A percentile compares a stretch with the other conserved stretches of the same genome.
These are phyloP conservation scores for Trichophyton rubrum DNA, from an alignment of 2,329 filamentous ascomycete species.

Conservation along the genomic window DNA sequence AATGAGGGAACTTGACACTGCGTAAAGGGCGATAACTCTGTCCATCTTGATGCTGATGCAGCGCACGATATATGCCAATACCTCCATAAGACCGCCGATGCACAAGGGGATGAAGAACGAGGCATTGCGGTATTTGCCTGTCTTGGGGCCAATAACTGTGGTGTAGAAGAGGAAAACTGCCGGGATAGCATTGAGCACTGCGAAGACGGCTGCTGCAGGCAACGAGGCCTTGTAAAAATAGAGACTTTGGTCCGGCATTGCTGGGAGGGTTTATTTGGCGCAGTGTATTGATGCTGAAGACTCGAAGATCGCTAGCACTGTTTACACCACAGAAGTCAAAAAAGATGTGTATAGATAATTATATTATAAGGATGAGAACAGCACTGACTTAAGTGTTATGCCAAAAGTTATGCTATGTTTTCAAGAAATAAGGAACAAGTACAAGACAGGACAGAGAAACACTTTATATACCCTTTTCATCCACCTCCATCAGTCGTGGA, in stretches of 20 bases:
- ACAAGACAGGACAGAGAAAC: neutral
- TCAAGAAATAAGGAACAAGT: neutral
- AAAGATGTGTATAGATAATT: neutral
- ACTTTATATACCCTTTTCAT: neutral
- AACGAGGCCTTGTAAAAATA: constrained; percentile 38
- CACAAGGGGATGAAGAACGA: constrained; percentile 34
- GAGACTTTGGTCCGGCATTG: constrained; percentile 15
- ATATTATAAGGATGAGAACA: neutral
- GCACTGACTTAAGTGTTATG: neutral
- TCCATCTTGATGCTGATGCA: constrained; percentile 27
- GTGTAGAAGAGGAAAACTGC: constrained; percentile 30
- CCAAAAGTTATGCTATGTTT: neutral
- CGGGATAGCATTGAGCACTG: constrained; percentile 31
- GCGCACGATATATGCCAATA: constrained; percentile 32
- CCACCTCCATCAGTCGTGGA: neutral
- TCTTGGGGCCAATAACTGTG: constrained; percentile 32
- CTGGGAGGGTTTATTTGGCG: neutral
- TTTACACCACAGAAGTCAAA: neutral
- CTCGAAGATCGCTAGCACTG: too few species aligned
- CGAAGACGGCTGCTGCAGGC: constrained; percentile 32
- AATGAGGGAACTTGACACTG: constrained; percentile 31
- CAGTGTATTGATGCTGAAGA: too few species aligned
- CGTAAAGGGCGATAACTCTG: constrained; percentile 28
- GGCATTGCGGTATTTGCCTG: constrained; percentile 19
- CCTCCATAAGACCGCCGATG: constrained; percentile 33